Conservation (phyloP, 495 filamentous ascomycete species). For the Rhizodiscina lignyota region DNA sequence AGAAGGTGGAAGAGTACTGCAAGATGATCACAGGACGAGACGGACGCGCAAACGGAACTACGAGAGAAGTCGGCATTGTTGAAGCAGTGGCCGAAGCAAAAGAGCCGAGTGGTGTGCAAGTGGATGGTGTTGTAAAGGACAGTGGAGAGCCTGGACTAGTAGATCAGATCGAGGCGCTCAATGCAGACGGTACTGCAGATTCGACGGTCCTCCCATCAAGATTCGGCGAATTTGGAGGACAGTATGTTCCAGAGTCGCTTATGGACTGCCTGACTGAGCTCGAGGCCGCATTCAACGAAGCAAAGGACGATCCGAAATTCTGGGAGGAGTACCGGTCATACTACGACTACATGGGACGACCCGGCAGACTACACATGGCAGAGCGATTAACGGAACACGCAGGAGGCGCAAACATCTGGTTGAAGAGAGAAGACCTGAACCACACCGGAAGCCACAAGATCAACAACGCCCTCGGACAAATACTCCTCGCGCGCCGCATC, state of each 20-base stretch:
- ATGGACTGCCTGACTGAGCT: constrained; percentile 94
- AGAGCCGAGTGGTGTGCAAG: constrained; percentile 33
- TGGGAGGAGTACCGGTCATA: constrained; percentile 96
- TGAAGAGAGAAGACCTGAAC: constrained; percentile 90
- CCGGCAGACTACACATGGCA: constrained; percentile 78
- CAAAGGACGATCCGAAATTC: constrained; percentile 72
- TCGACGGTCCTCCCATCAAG: constrained; percentile 50
- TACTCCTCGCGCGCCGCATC: constrained; percentile 61
- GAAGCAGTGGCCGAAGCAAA: constrained; percentile 40
- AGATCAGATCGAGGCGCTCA: constrained; percentile 61
- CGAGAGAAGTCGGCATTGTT: constrained; percentile 44
- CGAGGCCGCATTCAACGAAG: constrained; percentile 76
- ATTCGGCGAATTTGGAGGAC: constrained; percentile 96
- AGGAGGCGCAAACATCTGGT: constrained; percentile 84
- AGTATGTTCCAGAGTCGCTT: constrained; percentile 93
- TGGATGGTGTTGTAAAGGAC: constrained; percentile 46
- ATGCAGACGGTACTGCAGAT: constrained; percentile 30
- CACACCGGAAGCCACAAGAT: constrained; percentile 78
- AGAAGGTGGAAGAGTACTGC: constrained; percentile 75
- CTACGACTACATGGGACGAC: constrained; percentile 95
- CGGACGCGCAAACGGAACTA: constrained; percentile 20
- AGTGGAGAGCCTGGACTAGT: constrained; percentile 41
- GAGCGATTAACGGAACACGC: constrained; percentile 75
- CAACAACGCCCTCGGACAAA: constrained; percentile 87
- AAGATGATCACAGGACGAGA: constrained; percentile 41